Evolutionary conservation across 2,329 filamentous ascomycete species (phyloP).

Genomic region (Aspergillus sp.): DNA sequence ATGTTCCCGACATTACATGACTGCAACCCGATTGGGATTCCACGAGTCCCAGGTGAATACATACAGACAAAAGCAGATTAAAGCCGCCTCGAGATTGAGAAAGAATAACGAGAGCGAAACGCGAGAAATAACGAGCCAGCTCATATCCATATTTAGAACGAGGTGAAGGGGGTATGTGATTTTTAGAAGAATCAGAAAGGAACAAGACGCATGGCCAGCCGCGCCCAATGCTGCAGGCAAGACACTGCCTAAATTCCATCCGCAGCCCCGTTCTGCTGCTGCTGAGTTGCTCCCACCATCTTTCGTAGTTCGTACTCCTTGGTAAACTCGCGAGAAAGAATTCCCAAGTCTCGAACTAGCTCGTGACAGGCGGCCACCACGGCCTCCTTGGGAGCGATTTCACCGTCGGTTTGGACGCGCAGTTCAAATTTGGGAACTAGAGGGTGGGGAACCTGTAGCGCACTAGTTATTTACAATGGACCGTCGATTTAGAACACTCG

Average conservation of each 20-base stretch:
- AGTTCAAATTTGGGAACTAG: constrained; percentile 61
- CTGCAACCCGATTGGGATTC: no score
- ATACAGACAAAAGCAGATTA: background rate
- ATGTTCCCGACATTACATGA: no score
- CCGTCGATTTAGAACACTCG: background rate
- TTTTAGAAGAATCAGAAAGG: constrained; percentile 16
- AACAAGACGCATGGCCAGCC: constrained; percentile 13
- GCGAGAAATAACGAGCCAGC: background rate
- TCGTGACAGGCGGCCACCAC: constrained; percentile 78
- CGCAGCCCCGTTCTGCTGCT: constrained; percentile 33
- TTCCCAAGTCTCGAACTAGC: constrained; percentile 76
- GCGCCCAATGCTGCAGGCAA: background rate
- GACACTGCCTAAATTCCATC: constrained; percentile 19
- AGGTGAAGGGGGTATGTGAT: background rate
- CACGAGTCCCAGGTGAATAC: no score
- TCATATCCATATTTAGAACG: background rate
- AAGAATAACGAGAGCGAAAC: background rate
- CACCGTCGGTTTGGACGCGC: constrained; percentile 88
- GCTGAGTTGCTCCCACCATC: constrained; percentile 69
- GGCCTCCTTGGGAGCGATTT: constrained; percentile 83
- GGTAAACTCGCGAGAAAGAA: constrained; percentile 82
- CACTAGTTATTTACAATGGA: background rate
- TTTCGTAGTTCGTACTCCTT: constrained; percentile 88
- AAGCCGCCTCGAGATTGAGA: background rate
- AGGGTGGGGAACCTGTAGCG: constrained; percentile 43